A percentile compares a stretch with the other conserved stretches of the same genome.
These are phyloP conservation scores for Santalum album DNA, from an alignment of 164 flowering plant genomes.

Conservation along the genomic window DNA sequence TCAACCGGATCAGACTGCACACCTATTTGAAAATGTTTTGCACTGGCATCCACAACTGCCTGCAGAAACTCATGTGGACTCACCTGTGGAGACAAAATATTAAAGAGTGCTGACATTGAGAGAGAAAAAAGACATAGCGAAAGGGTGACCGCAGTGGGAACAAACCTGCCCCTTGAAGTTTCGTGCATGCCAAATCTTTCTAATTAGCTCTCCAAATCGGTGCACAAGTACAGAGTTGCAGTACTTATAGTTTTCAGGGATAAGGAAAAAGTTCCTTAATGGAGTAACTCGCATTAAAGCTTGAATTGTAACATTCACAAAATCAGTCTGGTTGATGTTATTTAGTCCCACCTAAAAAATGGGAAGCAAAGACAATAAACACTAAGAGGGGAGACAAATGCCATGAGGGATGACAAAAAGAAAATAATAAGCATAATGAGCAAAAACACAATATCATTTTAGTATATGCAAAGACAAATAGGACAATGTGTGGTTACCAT, in stretches of 20 bases:
- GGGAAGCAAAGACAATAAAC: not conserved
- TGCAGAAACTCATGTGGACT: conserved; percentile 97
- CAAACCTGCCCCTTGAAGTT: conserved; percentile 98
- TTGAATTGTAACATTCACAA: conserved; percentile 92
- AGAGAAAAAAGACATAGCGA: conserved; percentile 4
- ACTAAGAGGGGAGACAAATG: too few relatives aligned
- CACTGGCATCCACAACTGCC: conserved; percentile 94
- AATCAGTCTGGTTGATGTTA: conserved; percentile 89
- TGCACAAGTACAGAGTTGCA: conserved; percentile 89
- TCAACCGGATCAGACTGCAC: conserved; percentile 94
- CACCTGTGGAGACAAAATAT: conserved; percentile 57
- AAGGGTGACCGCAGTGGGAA: not conserved
- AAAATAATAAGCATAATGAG: too few relatives aligned
- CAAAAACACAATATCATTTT: too few relatives aligned
- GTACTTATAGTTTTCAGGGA: conserved; percentile 80
- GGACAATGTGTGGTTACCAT: too few relatives aligned
- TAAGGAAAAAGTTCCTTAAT: conserved; percentile 87
- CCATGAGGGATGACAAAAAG: too few relatives aligned
- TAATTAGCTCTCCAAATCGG: conserved; percentile 90
- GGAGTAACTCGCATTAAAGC: conserved; percentile 97
- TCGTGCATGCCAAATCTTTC: conserved; percentile 95
- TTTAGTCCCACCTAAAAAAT: conserved; percentile 80
- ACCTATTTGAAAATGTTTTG: conserved; percentile 78
- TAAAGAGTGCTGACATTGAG: too few relatives aligned
- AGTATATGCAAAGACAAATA: too few relatives aligned